A percentile compares a stretch with the other conserved stretches of the same genome.
Evolutionary conservation across 140 eudicot genomes (phyloP).

Genomic region (Stevia rebaudiana): DNA sequence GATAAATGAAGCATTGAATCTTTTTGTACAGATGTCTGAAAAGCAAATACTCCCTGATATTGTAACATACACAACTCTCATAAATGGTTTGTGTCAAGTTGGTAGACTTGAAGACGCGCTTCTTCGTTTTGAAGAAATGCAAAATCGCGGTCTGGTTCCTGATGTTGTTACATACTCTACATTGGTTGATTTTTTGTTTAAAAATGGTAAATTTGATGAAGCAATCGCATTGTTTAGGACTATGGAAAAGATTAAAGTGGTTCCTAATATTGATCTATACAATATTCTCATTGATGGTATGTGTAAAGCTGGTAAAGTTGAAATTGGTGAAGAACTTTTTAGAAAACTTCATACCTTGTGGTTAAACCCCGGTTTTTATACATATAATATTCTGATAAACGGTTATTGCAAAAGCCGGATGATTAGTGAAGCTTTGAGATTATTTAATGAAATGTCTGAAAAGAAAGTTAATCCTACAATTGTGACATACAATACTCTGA

Average conservation of each 20-base stretch:
- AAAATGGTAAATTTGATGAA: constrained; percentile 14
- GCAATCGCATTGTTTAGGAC: constrained; percentile 14
- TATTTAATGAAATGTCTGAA: constrained; percentile 22
- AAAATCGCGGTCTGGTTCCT: constrained; percentile 21
- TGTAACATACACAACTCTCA: constrained; percentile 29
- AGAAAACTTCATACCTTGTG: constrained; percentile 18
- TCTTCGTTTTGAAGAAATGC: constrained; percentile 11
- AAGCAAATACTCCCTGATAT: constrained; percentile 16
- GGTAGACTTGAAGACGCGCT: constrained; percentile 30
- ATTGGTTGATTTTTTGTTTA: constrained; percentile 26
- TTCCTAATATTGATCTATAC: constrained; percentile 25
- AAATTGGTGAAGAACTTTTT: constrained; percentile 20
- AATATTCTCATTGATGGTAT: constrained; percentile 31
- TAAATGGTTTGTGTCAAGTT: constrained; percentile 30
- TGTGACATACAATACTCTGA: constrained; percentile 33
- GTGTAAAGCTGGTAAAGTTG: constrained; percentile 33
- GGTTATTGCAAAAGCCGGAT: constrained; percentile 30
- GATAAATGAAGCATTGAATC: constrained; percentile 21
- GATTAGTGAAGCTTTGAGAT: constrained; percentile 20
- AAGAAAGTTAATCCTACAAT: constrained; percentile 22
- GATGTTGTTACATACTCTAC: constrained; percentile 32
- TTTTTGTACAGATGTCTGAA: constrained; percentile 17
- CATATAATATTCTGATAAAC: constrained; percentile 34
- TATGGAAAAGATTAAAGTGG: constrained; percentile 17
- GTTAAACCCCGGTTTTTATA: constrained; percentile 30